Percentiles rank a stretch among this genome's conserved stretches.
Evolutionary conservation across 495 filamentous ascomycete genomes (phyloP).

Genomic region (Geopyxis carbonaria): DNA sequence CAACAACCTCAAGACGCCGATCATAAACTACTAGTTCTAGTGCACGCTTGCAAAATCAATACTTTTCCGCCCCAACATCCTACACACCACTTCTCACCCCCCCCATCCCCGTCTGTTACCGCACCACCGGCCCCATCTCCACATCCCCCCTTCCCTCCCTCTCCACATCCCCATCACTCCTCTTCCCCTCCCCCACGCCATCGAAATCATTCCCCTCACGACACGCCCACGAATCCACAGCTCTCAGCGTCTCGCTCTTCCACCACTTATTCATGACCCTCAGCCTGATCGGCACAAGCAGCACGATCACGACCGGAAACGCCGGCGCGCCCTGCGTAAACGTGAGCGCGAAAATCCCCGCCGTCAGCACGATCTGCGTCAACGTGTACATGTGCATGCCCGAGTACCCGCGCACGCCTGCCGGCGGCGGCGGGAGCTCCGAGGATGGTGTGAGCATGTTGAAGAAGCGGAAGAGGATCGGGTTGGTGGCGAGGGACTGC

Average conservation of each 20-base stretch:
- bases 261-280: slow-evolving; percentile 47
- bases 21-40: too few species aligned
- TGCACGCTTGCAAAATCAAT: too few species aligned
- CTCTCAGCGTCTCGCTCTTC: slow-evolving; percentile 38
- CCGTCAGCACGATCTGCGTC: slow-evolving; percentile 43
- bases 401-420: slow-evolving; percentile 31
- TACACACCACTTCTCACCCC: too few species aligned
- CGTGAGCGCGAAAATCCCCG: slow-evolving; percentile 46
- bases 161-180: background rate
- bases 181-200: background rate
- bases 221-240: slow-evolving; percentile 57
- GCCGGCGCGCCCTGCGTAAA: slow-evolving; percentile 46
- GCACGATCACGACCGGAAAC: slow-evolving; percentile 52
- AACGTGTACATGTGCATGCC: slow-evolving; percentile 48
- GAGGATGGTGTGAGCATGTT: slow-evolving; percentile 46
- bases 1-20: too few species aligned
- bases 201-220: slow-evolving; percentile 36
- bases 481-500: slow-evolving; percentile 51
- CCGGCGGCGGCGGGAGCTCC: slow-evolving; percentile 36
- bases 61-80: too few species aligned
- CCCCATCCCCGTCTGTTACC: background rate
- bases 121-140: slow-evolving; percentile 1
- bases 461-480: slow-evolving; percentile 46
- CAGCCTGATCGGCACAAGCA: slow-evolving; percentile 45
- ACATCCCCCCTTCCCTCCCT: background rate